These are phyloP conservation scores for Larix sibirica DNA, from an alignment of 83 land plant genomes.

Conservation along the genomic window DNA sequence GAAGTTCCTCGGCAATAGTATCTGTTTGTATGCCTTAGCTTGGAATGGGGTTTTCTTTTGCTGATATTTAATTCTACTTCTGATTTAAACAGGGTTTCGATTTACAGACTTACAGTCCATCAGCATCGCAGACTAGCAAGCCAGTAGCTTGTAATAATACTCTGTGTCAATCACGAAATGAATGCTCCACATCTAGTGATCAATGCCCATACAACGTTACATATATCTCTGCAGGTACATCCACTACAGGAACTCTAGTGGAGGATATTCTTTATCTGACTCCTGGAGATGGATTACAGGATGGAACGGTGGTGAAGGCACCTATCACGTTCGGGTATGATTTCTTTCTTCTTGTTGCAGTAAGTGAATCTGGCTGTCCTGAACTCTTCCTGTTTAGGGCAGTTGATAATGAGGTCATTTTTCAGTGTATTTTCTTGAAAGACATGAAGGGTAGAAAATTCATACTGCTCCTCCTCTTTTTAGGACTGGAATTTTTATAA, in stretches of 20 bases:
- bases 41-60: background rate
- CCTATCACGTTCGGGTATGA: slow-evolving; percentile 74
- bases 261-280: slow-evolving; percentile 80
- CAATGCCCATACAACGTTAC: slow-evolving; percentile 74
- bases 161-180: slow-evolving; percentile 41
- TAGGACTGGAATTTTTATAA: background rate
- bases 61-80: background rate
- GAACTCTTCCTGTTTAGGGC: background rate
- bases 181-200: slow-evolving; percentile 33
- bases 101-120: slow-evolving; percentile 57
- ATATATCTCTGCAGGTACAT: slow-evolving; percentile 82
- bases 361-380: background rate
- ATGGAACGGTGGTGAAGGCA: slow-evolving; percentile 34
- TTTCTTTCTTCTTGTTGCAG: background rate
- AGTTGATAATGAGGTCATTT: slow-evolving; percentile 5
- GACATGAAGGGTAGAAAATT: background rate
- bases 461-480: background rate
- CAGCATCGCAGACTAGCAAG: slow-evolving; percentile 57
- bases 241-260: slow-evolving; percentile 84
- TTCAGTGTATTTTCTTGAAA: background rate
- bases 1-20: no score
- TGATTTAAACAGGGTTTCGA: slow-evolving; percentile 27
- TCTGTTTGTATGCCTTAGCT: no score
- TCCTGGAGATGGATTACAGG: slow-evolving; percentile 25
- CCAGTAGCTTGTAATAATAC: slow-evolving; percentile 55